phyloP scores from a whole-genome alignment of 257 asterid species.

The Plantago elongata region DNA sequence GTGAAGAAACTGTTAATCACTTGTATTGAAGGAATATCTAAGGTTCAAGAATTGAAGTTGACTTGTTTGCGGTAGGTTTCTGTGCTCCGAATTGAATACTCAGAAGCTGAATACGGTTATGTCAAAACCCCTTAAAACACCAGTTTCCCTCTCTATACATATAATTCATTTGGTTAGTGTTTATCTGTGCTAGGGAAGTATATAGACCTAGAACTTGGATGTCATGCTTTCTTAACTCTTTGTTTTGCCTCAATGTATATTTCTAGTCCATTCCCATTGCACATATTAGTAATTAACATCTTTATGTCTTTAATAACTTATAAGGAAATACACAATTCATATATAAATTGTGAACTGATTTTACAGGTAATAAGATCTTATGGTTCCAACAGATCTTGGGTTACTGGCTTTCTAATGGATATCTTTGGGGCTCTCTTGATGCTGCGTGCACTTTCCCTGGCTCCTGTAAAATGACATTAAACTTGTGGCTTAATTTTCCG shows the following conservation, averaged over 20 bases:
- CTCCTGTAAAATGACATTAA: slow-evolving; percentile 58
- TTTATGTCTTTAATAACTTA: not conserved
- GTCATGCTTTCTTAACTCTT: not conserved
- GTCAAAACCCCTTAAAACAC: not conserved
- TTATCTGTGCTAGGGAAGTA: slow-evolving; percentile 2
- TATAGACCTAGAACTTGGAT: not conserved
- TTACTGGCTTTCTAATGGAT: slow-evolving; percentile 85
- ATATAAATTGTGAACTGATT: slow-evolving; percentile 7
- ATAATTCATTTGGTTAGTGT: not conserved
- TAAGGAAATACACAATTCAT: no score
- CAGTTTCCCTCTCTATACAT: not conserved
- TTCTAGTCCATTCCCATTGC: not conserved
- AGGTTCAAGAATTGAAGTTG: no score
- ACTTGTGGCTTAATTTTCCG: not conserved
- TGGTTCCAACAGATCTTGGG: slow-evolving; percentile 84
- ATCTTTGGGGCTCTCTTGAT: slow-evolving; percentile 88
- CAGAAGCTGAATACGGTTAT: not conserved
- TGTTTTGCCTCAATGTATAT: not conserved
- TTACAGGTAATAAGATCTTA: slow-evolving; percentile 85
- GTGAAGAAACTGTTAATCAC: not conserved
- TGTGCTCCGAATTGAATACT: no score
- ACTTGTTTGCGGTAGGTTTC: no score
- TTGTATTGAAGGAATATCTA: no score
- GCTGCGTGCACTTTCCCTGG: slow-evolving; percentile 90
- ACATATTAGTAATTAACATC: not conserved